A percentile compares a stretch with the other conserved stretches of the same genome.
Conservation (phyloP, 768 basidiomycete genomes). For the Cyclocybe cylindracea region DNA sequence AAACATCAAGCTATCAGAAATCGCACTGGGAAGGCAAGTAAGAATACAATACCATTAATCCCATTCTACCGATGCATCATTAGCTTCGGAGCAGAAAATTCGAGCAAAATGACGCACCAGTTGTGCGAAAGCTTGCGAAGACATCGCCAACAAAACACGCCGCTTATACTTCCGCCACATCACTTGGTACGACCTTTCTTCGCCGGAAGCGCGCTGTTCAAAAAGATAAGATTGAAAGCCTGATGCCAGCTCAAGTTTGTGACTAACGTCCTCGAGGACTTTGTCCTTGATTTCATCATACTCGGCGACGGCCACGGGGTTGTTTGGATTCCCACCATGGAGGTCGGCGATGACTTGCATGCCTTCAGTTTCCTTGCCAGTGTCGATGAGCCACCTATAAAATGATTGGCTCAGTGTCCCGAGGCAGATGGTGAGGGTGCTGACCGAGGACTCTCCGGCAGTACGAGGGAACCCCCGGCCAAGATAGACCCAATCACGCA, state of each 20-base stretch:
- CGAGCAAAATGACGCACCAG: constrained; percentile 53
- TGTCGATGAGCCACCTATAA: constrained; percentile 88
- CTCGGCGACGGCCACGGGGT: constrained; percentile 75
- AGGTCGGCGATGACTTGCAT: constrained; percentile 86
- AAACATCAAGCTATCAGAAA: constrained; percentile 6
- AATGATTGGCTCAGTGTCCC: constrained; percentile 28
- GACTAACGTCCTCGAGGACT: constrained; percentile 65
- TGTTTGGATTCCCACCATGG: constrained; percentile 76
- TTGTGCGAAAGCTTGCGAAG: constrained; percentile 94
- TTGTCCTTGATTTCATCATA: constrained; percentile 88
- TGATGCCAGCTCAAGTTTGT: not conserved
- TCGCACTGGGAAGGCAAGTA: not conserved
- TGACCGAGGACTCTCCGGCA: constrained; percentile 90
- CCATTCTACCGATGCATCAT: constrained; percentile 64
- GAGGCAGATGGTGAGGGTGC: constrained; percentile 6
- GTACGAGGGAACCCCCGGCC: constrained; percentile 72
- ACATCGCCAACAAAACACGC: constrained; percentile 91
- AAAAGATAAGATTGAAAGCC: not conserved
- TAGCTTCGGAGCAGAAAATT: constrained; percentile 8
- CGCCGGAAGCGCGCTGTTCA: constrained; percentile 69
- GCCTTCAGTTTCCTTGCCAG: constrained; percentile 79
- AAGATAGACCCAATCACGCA: constrained; percentile 84
- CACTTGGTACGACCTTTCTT: constrained; percentile 69
- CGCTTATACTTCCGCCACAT: constrained; percentile 91
- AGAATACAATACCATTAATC: constrained; percentile 73